Evolutionary conservation across 2,329 filamentous ascomycete species (phyloP).

Genomic region (Phoma herbarum): DNA sequence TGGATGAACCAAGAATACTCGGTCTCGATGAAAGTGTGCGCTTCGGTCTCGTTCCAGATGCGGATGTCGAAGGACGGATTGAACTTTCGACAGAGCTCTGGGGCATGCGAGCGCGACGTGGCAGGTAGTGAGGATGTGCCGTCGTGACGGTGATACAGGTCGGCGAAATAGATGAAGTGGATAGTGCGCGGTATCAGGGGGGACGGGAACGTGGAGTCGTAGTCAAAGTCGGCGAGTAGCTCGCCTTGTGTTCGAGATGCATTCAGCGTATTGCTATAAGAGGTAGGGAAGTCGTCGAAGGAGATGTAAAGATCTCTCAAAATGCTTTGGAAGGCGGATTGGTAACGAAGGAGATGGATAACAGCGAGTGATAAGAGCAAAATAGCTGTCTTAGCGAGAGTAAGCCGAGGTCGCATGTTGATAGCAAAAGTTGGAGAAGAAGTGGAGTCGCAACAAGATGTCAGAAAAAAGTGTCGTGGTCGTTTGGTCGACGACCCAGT

Average conservation of each 20-base stretch:
- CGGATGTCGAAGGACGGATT: constrained; percentile 31
- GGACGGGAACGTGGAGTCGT: constrained; percentile 14
- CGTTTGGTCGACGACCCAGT: no score
- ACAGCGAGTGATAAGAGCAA: neutral
- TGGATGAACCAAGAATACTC: constrained; percentile 33
- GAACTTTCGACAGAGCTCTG: constrained; percentile 28
- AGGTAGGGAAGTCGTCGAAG: constrained; percentile 22
- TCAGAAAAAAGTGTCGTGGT: neutral
- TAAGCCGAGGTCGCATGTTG: constrained; percentile 5
- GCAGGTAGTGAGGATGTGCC: constrained; percentile 8
- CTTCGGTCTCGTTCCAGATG: constrained; percentile 31
- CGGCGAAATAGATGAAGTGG: constrained; percentile 30
- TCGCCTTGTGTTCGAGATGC: constrained; percentile 14
- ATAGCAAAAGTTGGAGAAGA: neutral
- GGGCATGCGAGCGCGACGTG: constrained; percentile 24
- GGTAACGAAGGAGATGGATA: constrained; percentile 11
- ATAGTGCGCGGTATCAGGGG: constrained; percentile 24
- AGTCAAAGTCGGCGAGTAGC: constrained; percentile 22
- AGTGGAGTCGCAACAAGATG: neutral
- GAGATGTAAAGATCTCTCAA: constrained; percentile 15
- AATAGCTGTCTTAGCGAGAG: neutral
- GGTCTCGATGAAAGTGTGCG: constrained; percentile 24
- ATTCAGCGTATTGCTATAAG: constrained; percentile 24
- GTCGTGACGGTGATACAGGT: constrained; percentile 24
- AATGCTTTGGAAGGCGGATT: constrained; percentile 21